A percentile compares a stretch with the other conserved stretches of the same genome.
Evolutionary conservation across 805 yeast genomes (phyloP).

Genomic region (Ogataea ramenticola): DNA sequence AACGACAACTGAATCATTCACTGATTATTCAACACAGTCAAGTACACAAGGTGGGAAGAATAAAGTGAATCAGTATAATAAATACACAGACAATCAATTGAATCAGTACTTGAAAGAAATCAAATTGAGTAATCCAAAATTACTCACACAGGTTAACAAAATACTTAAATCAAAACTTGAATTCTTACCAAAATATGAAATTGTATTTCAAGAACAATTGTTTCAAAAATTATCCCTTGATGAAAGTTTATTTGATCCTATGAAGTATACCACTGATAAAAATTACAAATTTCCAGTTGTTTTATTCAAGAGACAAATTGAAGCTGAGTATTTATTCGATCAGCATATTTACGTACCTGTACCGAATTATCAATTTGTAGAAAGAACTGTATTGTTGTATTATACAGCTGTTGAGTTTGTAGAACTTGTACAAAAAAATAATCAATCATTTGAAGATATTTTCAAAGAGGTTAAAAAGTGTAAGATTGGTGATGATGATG

Average conservation of each 20-base stretch:
- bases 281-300: slow-evolving; percentile 35
- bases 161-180: slow-evolving; percentile 39
- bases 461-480: too few relatives aligned
- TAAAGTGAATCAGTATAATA: slow-evolving; percentile 5
- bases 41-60: too few relatives aligned
- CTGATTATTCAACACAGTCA: too few relatives aligned
- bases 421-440: too few relatives aligned
- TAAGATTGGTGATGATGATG: too few relatives aligned
- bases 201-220: too few relatives aligned
- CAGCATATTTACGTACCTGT: slow-evolving; percentile 53
- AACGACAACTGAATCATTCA: too few relatives aligned
- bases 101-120: slow-evolving; percentile 16
- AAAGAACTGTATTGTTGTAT: slow-evolving; percentile 35
- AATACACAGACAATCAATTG: slow-evolving; percentile 9
- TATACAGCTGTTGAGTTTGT: slow-evolving; percentile 42
- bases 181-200: slow-evolving; percentile 32
- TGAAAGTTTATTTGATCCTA: slow-evolving; percentile 8
- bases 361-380: slow-evolving; percentile 31
- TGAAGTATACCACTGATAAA: slow-evolving; percentile 13
- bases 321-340: slow-evolving; percentile 39
- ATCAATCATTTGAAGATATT: too few relatives aligned
- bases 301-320: slow-evolving; percentile 43
- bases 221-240: too few relatives aligned
- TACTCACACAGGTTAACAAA: slow-evolving; percentile 28
- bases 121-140: slow-evolving; percentile 7